Percentiles rank a stretch among this genome's conserved stretches.
Evolutionary conservation across 192 early-diverging fungal genomes (phyloP).

Genomic region (Fimicolochytrium jonesii): DNA sequence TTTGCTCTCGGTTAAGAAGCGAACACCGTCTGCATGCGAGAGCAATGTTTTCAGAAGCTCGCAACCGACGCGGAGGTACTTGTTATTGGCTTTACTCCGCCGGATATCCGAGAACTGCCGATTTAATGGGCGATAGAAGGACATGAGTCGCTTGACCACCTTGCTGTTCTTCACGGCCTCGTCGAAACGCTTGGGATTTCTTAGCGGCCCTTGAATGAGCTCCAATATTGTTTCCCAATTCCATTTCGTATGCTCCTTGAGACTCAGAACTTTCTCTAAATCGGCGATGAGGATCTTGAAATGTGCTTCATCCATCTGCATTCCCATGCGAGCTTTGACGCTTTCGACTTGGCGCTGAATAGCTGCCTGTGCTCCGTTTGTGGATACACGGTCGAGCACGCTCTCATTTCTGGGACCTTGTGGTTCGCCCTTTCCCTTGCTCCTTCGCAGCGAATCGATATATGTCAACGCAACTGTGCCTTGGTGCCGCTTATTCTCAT

Average conservation of each 20-base stretch:
- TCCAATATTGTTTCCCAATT: constrained; percentile 72
- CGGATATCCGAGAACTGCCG: constrained; percentile 67
- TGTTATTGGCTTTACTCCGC: constrained; percentile 41
- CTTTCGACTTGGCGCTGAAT: constrained; percentile 17
- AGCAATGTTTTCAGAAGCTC: constrained; percentile 66
- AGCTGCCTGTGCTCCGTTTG: neutral
- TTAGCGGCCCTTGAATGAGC: constrained; percentile 71
- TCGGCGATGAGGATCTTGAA: constrained; percentile 66
- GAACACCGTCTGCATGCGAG: constrained; percentile 57
- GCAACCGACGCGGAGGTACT: constrained; percentile 64
- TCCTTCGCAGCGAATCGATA: constrained; percentile 59
- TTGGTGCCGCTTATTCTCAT: constrained; percentile 67
- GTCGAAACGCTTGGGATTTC: constrained; percentile 68
- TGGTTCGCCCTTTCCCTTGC: too few relatives aligned
- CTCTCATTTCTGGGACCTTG: too few relatives aligned
- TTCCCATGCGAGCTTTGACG: constrained; percentile 22
- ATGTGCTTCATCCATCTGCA: constrained; percentile 67
- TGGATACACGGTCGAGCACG: constrained; percentile 4
- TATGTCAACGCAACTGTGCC: constrained; percentile 70
- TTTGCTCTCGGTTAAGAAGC: constrained; percentile 65
- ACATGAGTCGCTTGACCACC: constrained; percentile 65
- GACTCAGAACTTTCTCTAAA: constrained; percentile 64
- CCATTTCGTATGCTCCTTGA: constrained; percentile 77
- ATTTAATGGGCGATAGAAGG: constrained; percentile 69
- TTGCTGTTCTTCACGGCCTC: constrained; percentile 68